Percentiles rank a stretch among this genome's conserved stretches.
Evolutionary conservation across 768 basidiomycete genomes (phyloP).

Genomic region (Hypholoma sublateritium): DNA sequence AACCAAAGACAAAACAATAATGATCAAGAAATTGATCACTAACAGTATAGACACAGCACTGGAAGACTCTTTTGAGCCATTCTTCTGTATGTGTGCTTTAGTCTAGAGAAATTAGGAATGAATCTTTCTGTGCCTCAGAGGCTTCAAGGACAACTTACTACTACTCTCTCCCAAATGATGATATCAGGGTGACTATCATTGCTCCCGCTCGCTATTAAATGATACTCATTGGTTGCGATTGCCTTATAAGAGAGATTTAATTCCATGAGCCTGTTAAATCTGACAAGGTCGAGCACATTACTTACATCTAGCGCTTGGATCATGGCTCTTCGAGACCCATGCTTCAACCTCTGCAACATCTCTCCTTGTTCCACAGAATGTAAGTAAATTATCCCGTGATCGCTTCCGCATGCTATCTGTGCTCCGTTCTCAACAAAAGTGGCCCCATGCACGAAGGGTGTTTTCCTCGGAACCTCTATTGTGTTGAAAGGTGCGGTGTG

Average conservation of each 20-base stretch:
- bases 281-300: background rate
- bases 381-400: conserved; percentile 12
- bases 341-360: conserved; percentile 4
- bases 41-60: too few relatives aligned
- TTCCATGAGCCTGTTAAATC: too few relatives aligned
- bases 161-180: background rate
- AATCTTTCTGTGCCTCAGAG: too few relatives aligned
- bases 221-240: background rate
- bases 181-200: background rate
- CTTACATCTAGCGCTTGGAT: conserved; percentile 14
- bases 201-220: conserved; percentile 1
- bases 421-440: conserved; percentile 5
- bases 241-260: background rate
- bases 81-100: too few relatives aligned
- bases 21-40: too few relatives aligned
- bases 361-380: background rate
- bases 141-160: too few relatives aligned
- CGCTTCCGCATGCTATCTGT: conserved; percentile 10
- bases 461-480: conserved; percentile 1
- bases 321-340: background rate
- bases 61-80: too few relatives aligned
- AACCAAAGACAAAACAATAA: too few relatives aligned
- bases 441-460: conserved; percentile 6
- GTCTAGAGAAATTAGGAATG: too few relatives aligned
- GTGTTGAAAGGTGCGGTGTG: background rate